A percentile compares a stretch with the other conserved stretches of the same genome.
Conservation (phyloP, 129 eudicot genomes). For the Flaveria linearis region DNA sequence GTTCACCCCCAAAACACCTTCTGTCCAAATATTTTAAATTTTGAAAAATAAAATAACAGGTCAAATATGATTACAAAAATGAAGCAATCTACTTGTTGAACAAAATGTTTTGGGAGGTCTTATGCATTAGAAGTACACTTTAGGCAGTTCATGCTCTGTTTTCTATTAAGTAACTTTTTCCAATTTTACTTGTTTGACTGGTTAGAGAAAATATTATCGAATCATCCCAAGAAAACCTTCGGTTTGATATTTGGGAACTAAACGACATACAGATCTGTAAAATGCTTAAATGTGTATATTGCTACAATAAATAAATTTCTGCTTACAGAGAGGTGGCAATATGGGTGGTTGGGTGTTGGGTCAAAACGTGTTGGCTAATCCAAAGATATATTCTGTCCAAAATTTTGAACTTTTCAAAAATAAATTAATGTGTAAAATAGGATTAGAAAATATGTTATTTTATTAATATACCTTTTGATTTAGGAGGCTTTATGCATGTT, state of each 20-base stretch:
- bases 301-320: not conserved
- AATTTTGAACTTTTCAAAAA: not conserved
- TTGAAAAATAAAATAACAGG: not conserved
- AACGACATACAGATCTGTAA: conserved; percentile 62
- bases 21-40: not conserved
- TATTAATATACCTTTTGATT: too few relatives aligned
- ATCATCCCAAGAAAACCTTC: conserved; percentile 56
- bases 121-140: not conserved
- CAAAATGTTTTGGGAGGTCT: not conserved
- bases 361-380: not conserved
- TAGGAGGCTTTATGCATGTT: too few relatives aligned
- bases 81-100: not conserved
- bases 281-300: conserved; percentile 1
- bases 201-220: not conserved
- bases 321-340: not conserved
- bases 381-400: not conserved
- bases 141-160: not conserved
- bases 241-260: conserved; percentile 82
- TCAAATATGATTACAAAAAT: not conserved
- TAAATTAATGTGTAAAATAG: not conserved
- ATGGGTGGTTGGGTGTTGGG: not conserved
- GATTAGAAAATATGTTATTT: too few relatives aligned
- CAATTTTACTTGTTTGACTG: not conserved
- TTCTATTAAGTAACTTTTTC: not conserved
- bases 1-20: not conserved